phyloP scores from a whole-genome alignment of 1,139 yeast species.

The Sugiyamaella xylanicola region DNA sequence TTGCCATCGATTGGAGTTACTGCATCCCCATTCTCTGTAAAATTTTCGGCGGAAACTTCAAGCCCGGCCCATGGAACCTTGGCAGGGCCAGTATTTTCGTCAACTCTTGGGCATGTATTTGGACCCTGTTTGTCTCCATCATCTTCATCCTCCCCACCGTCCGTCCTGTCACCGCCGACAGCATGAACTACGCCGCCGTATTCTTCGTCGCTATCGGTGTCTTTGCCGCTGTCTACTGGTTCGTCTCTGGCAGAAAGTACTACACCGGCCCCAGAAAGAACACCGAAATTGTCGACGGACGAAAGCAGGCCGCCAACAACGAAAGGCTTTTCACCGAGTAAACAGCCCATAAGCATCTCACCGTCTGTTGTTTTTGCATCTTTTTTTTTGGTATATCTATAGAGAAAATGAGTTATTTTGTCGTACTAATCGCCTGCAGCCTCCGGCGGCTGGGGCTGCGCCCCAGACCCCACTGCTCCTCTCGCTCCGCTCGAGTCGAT shows the following conservation, averaged over 20 bases:
- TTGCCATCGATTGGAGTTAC: conserved; percentile 70
- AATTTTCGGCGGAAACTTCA: conserved; percentile 55
- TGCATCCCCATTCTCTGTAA: conserved; percentile 67
- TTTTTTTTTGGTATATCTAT: background rate
- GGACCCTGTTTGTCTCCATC: conserved; percentile 39
- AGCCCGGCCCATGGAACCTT: conserved; percentile 70
- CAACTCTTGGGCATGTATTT: conserved; percentile 51
- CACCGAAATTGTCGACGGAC: conserved; percentile 23
- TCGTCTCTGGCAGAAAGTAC: conserved; percentile 27
- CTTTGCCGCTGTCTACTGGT: conserved; percentile 31
- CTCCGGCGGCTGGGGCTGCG: background rate
- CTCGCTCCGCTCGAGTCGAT: background rate
- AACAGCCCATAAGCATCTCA: background rate
- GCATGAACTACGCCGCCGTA: conserved; percentile 72
- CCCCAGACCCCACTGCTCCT: background rate
- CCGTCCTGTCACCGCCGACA: conserved; percentile 61
- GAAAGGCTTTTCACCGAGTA: background rate
- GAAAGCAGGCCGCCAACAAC: background rate
- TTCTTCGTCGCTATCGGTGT: conserved; percentile 57
- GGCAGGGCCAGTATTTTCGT: conserved; percentile 60
- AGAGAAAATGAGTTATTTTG: conserved; percentile 2
- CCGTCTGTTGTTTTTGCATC: background rate
- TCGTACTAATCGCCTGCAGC: conserved; percentile 1
- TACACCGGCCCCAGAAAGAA: conserved; percentile 31
- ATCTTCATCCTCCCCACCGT: conserved; percentile 66